Conservation (phyloP, 2,329 filamentous ascomycete genomes). For the Cryphonectria japonica region DNA sequence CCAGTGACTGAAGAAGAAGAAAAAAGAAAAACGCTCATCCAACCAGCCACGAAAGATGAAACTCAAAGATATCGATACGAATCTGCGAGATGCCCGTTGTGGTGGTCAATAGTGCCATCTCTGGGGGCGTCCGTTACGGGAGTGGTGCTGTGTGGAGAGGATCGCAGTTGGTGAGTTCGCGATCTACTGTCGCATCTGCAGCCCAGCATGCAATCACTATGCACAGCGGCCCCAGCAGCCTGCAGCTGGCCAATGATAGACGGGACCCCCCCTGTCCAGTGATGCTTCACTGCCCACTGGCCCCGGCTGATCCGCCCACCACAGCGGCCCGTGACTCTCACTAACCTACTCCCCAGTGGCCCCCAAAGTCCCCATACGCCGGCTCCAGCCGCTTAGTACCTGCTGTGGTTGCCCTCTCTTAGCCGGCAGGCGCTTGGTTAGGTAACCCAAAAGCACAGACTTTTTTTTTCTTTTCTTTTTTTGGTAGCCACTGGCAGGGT, state of each 20-base stretch:
- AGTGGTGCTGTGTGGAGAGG: background rate
- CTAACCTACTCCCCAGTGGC: background rate
- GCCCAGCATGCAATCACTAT: background rate
- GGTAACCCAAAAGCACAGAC: background rate
- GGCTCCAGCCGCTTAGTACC: background rate
- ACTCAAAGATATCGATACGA: background rate
- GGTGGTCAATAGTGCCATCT: background rate
- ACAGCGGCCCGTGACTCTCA: background rate
- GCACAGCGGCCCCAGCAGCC: background rate
- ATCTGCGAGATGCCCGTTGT: background rate
- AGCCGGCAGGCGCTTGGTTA: background rate
- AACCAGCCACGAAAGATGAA: background rate
- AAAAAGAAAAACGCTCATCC: too few species aligned
- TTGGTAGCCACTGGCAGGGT: background rate
- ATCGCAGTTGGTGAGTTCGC: conserved; percentile 10
- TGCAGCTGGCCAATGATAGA: background rate
- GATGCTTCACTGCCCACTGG: background rate
- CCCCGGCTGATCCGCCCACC: background rate
- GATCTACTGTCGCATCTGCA: conserved; percentile 5
- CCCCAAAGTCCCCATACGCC: background rate
- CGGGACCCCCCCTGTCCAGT: background rate
- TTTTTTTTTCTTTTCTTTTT: background rate
- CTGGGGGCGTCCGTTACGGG: background rate
- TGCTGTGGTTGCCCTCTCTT: background rate
- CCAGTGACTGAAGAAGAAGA: background rate